Conservation (phyloP, 768 basidiomycete species). For the Tylopilus sp. region DNA sequence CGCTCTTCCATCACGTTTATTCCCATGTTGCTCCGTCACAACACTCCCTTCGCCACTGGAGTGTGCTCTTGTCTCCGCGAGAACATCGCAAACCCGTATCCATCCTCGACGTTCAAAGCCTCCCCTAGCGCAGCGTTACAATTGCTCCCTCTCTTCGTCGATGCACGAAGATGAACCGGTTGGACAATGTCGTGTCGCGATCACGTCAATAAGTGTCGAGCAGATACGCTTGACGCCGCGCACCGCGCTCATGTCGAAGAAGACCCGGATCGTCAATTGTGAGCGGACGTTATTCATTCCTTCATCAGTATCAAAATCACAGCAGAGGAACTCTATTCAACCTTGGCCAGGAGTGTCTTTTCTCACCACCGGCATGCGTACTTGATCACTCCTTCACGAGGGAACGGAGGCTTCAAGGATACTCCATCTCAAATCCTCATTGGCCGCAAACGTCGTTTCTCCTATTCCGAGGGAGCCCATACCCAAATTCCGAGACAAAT, state of each 20-base stretch:
- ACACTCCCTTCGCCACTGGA: background rate
- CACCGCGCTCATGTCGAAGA: conserved; percentile 17
- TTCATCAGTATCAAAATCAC: conserved; percentile 28
- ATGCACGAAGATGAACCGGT: conserved; percentile 44
- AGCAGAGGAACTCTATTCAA: conserved; percentile 29
- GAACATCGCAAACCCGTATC: conserved; percentile 52
- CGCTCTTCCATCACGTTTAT: no score
- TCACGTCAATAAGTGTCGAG: conserved; percentile 18
- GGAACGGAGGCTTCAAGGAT: no score
- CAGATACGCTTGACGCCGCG: conserved; percentile 27
- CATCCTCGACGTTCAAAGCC: conserved; percentile 27
- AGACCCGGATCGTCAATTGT: conserved; percentile 6
- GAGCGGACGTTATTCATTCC: conserved; percentile 7
- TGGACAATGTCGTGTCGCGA: conserved; percentile 42
- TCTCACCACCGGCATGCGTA: conserved; percentile 10
- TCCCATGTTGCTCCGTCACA: no score
- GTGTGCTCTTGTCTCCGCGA: conserved; percentile 42
- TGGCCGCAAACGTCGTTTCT: conserved; percentile 15
- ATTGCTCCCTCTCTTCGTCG: conserved; percentile 27
- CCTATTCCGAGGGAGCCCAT: background rate
- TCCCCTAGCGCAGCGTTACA: conserved; percentile 25
- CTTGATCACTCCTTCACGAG: no score
- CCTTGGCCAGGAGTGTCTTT: conserved; percentile 27
- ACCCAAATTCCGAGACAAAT: no score
- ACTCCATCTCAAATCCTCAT: no score